Conservation (phyloP, 139 green algal genomes). For the Chlorella sp. region DNA sequence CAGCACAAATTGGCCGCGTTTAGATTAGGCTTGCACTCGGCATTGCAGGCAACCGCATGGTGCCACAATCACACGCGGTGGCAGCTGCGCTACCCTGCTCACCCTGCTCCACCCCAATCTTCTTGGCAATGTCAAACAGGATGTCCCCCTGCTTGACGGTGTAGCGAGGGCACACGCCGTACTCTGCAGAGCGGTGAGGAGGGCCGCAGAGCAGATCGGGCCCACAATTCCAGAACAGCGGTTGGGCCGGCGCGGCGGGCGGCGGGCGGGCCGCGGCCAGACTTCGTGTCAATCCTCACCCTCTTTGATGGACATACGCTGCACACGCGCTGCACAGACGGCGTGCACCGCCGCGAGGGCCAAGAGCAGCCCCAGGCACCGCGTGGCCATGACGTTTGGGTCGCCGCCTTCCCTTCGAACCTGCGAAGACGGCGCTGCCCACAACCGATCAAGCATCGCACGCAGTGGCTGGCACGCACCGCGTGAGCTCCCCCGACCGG, state of each 20-base stretch:
- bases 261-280: not conserved
- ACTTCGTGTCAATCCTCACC: too few relatives aligned
- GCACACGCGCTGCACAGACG: too few relatives aligned
- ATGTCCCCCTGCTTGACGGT: conserved; percentile 28
- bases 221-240: too few relatives aligned
- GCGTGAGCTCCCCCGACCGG: too few relatives aligned
- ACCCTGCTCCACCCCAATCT: conserved; percentile 21
- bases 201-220: not conserved
- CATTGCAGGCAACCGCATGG: not conserved
- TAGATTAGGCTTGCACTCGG: not conserved
- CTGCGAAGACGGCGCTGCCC: too few relatives aligned
- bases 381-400: too few relatives aligned
- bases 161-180: conserved; percentile 38
- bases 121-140: conserved; percentile 26
- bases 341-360: too few relatives aligned
- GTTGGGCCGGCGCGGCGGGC: not conserved
- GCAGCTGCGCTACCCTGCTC: not conserved
- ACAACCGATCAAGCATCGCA: too few relatives aligned
- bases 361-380: too few relatives aligned
- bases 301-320: too few relatives aligned
- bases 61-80: not conserved
- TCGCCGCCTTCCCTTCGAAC: too few relatives aligned
- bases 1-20: not conserved
- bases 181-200: not conserved
- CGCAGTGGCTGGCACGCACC: too few relatives aligned